Conservation (phyloP, 371 early-diverging fungal species). For the Mucor circinelloides region DNA sequence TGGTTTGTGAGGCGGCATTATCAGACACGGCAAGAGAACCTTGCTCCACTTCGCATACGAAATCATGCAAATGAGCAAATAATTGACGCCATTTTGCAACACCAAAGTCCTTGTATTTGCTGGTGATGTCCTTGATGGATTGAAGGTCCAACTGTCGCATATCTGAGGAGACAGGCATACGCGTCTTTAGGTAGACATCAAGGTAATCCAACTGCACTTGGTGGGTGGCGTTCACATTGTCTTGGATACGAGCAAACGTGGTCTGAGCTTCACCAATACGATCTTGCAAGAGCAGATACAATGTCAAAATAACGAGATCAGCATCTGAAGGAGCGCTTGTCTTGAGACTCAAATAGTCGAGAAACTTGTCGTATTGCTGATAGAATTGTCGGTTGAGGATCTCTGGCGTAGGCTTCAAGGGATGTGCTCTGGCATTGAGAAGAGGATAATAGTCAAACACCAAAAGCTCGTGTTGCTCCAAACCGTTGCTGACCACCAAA, state of each 20-base stretch:
- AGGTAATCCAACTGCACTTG: constrained; percentile 58
- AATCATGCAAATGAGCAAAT: constrained; percentile 46
- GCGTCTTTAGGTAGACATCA: constrained; percentile 53
- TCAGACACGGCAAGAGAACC: constrained; percentile 7
- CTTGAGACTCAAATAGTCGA: constrained; percentile 45
- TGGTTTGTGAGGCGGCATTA: neutral
- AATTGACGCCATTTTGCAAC: constrained; percentile 48
- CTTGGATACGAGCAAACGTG: constrained; percentile 19
- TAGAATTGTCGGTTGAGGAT: constrained; percentile 50
- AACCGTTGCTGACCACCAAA: constrained; percentile 25
- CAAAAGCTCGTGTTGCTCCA: constrained; percentile 1
- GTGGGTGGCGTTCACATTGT: constrained; percentile 1
- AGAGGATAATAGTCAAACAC: constrained; percentile 57
- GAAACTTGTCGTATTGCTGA: constrained; percentile 44
- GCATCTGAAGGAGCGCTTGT: constrained; percentile 15
- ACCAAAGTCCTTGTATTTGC: constrained; percentile 47
- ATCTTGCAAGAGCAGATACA: constrained; percentile 59
- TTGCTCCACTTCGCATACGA: constrained; percentile 47
- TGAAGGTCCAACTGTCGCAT: constrained; percentile 33
- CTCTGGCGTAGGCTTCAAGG: constrained; percentile 16
- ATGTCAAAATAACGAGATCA: constrained; percentile 44
- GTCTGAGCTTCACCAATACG: constrained; percentile 54
- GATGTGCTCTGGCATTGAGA: constrained; percentile 48
- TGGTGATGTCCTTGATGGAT: constrained; percentile 30
- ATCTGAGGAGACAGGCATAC: constrained; percentile 27